A percentile compares a stretch with the other conserved stretches of the same genome.
phyloP scores from a whole-genome alignment of 805 yeast genomes.

The Candida sakaeoensis region DNA sequence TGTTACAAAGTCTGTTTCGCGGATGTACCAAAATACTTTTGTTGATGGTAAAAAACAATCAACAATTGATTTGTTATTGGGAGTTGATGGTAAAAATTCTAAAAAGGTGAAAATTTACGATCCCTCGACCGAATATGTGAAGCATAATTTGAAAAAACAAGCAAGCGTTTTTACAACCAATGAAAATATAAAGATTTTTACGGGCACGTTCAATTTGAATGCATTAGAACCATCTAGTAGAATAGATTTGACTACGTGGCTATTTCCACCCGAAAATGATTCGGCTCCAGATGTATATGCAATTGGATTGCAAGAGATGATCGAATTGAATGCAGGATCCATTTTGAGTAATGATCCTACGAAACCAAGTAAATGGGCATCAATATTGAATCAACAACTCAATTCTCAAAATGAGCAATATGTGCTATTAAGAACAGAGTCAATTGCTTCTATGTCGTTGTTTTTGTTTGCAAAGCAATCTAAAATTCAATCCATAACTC shows the following conservation, averaged over 20 bases:
- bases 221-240: conserved; percentile 47
- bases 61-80: conserved; percentile 83
- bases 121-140: conserved; percentile 84
- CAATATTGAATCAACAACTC: conserved; percentile 56
- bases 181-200: conserved; percentile 59
- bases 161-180: conserved; percentile 56
- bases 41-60: conserved; percentile 88
- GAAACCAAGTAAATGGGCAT: conserved; percentile 76
- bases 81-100: conserved; percentile 68
- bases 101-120: conserved; percentile 72
- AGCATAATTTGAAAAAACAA: conserved; percentile 50
- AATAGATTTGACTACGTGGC: conserved; percentile 66
- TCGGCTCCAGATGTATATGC: conserved; percentile 73
- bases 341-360: conserved; percentile 83
- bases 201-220: conserved; percentile 86
- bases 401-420: conserved; percentile 47
- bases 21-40: conserved; percentile 94
- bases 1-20: conserved; percentile 90
- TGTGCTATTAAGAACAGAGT: conserved; percentile 68
- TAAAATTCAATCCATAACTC: conserved; percentile 47
- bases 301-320: conserved; percentile 92
- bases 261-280: conserved; percentile 63
- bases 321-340: conserved; percentile 89
- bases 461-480: conserved; percentile 54
- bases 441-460: conserved; percentile 65